Evolutionary conservation across 2,329 filamentous ascomycete genomes (phyloP), one percentile per base, ranked within the genome.

Genomic region (Metarhizium anisopliae): DNA sequence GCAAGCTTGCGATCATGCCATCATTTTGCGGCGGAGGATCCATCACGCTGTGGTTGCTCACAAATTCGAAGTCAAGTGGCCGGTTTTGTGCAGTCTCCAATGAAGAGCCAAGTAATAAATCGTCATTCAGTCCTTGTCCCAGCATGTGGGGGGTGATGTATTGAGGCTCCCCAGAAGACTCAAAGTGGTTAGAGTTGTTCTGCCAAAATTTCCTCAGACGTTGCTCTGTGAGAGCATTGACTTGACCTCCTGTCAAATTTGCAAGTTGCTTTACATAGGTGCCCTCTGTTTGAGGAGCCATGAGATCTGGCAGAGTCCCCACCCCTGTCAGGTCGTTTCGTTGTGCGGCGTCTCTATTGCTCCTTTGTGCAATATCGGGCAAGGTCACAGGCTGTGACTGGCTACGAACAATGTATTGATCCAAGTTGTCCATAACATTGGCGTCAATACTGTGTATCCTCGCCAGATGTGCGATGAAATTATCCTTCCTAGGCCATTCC

Each of bases 391-490:
- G 18, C 13, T 29, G 20, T 53, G 60, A 52, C 64, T 55, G 11
- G 16, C 6, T 36, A 25, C 50, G 51, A 18, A 51, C 25, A 16
- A 68, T 52, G 52, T 69, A 80, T 13, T 61, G 45, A 20, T 67
- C 65, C 4, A 80, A 59, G 36, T 75, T 70, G 18, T 71, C 69
- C 2, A 75, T 74, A 2, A 66, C 58, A 3, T 58, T 56, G 10
- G 76, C 66, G 1, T 65, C 32, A 3, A 68, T 67, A 0, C 60
- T 59, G 67, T 96, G 91, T 63, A 89, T 83, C 11, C 86, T 81
- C 52, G 73, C 76, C 50, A 95, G 77, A 66, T 96, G 92, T 40
- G 86, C 83, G 58, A 85, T 85, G 68, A 96, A 96, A 65, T 96
- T 96, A 69, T 96, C 92, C 52, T 85, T 76, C 25, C 92, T 82